Base-by-base conservation (phyloP, 805 yeast genomes). In the Kodamaea fukazawae region DNA sequence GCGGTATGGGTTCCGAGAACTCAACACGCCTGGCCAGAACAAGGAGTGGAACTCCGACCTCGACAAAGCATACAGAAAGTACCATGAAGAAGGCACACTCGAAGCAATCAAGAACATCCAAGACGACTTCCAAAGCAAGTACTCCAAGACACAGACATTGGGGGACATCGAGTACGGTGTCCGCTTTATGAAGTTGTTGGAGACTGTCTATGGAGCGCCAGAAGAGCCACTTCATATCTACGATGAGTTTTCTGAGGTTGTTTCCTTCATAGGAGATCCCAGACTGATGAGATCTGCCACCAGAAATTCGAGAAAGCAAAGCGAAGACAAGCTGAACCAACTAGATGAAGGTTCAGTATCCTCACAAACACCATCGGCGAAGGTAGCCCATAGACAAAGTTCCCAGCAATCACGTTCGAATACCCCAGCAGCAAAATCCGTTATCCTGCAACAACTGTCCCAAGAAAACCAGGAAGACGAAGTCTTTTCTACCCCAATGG, bases 1-100 rank as follows among this genome's bases (percentile, higher is more conserved):
- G 10, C 55, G 51, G 34, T 54, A 55, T 31, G 56, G 55, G 7
- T 48, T 48, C 32, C 42, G 45, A 12, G 20, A 31, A 3, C 14
- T 26, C 8, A 36, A 13, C 15, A 14, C 18, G n/a, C 14, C 47
- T 2, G 40, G 34, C 14, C 32, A 45, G 17, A 9, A 34, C 5
- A 36, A 36, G 20, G 40, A 32, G 7, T 36, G 46, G 13, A 40
- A 44, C 23, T 20, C 26, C 6, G 39, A 44, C 7, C 49, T 53
- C 37, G 51, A 53, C 30, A 42, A 44, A 17, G 18, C 17, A 16
- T 35, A 29, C 18, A 10, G 7, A 11, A 28, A 20, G 15, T 15
- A 16, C 12, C 14, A 22, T 8, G 25, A 34, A n/a, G 30, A 35
- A 11, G 26, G 20, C 16, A 17, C 38, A 13, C 15, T 17, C 17